Percentiles rank a stretch among this genome's conserved stretches.
phyloP scores from a whole-genome alignment of 345 rosid species.

The Euphorbia peplus region DNA sequence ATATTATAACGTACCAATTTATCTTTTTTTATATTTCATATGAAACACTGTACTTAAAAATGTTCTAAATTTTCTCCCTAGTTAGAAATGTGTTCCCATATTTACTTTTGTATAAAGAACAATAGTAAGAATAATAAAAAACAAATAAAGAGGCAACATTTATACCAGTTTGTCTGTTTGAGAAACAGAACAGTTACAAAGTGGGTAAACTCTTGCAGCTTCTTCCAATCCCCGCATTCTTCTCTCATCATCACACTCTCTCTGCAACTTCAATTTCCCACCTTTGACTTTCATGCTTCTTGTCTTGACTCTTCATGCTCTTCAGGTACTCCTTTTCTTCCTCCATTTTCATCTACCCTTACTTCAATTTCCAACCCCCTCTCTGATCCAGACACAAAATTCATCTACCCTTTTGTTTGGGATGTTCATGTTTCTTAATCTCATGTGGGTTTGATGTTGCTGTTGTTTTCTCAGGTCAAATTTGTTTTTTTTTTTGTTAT shows the following conservation, averaged over 20 bases:
- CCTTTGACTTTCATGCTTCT: constrained; percentile 2
- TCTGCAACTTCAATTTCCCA: constrained; percentile 27
- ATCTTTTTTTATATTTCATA: too few relatives aligned
- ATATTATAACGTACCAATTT: too few relatives aligned
- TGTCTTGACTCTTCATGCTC: constrained; percentile 17
- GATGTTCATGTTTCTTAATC: constrained; percentile 24
- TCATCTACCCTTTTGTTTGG: constrained; percentile 11
- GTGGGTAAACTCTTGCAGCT: constrained; percentile 29
- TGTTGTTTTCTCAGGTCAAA: constrained; percentile 5
- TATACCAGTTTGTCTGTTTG: constrained; percentile 63
- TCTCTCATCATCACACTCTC: constrained; percentile 20
- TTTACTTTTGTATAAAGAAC: not conserved
- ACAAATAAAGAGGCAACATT: constrained; percentile 49
- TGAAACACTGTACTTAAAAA: too few relatives aligned
- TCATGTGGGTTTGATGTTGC: constrained; percentile 15
- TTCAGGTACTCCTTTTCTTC: constrained; percentile 20
- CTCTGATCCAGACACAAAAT: not conserved
- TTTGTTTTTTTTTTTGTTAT: not conserved
- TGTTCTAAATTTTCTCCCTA: too few relatives aligned
- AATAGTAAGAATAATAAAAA: constrained; percentile 29
- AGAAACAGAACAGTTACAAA: constrained; percentile 38
- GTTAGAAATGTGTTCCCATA: too few relatives aligned
- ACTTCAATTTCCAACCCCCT: not conserved
- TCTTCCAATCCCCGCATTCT: constrained; percentile 24
- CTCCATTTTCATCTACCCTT: not conserved